These are phyloP conservation scores for Escallonia herrerae DNA, from an alignment of 129 eudicot genomes.

Conservation along the genomic window DNA sequence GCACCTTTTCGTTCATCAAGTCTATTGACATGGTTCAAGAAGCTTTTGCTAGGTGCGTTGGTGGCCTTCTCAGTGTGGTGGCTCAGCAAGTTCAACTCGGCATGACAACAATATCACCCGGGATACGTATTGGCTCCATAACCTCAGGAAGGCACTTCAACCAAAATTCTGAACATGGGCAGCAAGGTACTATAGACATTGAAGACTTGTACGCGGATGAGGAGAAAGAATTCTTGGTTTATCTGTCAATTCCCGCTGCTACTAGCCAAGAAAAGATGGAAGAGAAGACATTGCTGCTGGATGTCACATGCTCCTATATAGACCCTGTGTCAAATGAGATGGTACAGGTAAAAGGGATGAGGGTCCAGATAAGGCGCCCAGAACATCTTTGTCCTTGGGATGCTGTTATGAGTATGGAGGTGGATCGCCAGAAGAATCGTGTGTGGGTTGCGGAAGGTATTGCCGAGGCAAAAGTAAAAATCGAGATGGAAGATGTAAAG, in stretches of 20 bases:
- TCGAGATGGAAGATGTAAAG: conserved; percentile 21
- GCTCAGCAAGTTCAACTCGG: conserved; percentile 18
- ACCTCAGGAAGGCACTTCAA: conserved; percentile 25
- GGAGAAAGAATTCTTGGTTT: conserved; percentile 29
- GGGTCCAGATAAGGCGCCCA: conserved; percentile 24
- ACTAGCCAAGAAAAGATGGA: not conserved
- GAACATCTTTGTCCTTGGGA: conserved; percentile 8
- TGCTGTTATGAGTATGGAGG: conserved; percentile 13
- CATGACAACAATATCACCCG: conserved; percentile 22
- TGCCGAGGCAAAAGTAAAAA: conserved; percentile 18
- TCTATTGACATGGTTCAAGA: conserved; percentile 24
- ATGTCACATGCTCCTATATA: conserved; percentile 24
- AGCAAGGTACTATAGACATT: conserved; percentile 15
- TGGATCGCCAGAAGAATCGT: conserved; percentile 26
- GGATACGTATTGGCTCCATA: conserved; percentile 23
- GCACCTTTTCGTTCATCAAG: conserved; percentile 39
- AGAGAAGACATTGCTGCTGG: conserved; percentile 19
- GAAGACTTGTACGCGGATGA: conserved; percentile 40
- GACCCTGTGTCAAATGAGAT: conserved; percentile 20
- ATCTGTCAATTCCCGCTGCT: conserved; percentile 4
- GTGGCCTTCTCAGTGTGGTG: conserved; percentile 41
- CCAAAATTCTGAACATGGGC: conserved; percentile 13
- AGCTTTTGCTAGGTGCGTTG: conserved; percentile 41
- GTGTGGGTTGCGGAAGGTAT: conserved; percentile 20
- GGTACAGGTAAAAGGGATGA: conserved; percentile 10